Conservation (phyloP, 805 yeast genomes). For the Cyberlindnera veronae region DNA sequence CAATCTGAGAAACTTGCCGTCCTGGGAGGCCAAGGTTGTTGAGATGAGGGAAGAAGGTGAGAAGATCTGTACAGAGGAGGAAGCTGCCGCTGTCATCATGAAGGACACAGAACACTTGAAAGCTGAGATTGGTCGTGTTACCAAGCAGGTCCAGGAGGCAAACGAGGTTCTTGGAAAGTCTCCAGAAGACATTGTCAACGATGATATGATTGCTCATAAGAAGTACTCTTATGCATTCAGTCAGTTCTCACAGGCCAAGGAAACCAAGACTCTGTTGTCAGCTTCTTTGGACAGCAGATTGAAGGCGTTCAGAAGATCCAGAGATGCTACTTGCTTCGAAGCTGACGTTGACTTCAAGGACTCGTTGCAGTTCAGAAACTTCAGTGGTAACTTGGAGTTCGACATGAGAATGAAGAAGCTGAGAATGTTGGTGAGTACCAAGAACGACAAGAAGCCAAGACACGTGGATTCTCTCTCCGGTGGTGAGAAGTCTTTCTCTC, state of each 20-base stretch:
- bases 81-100: constrained; percentile 37
- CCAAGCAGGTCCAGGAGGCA: constrained; percentile 45
- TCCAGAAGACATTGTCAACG: constrained; percentile 50
- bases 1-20: constrained; percentile 18
- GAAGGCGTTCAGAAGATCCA: constrained; percentile 38
- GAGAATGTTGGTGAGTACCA: constrained; percentile 58
- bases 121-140: constrained; percentile 44
- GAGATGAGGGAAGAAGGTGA: constrained; percentile 30
- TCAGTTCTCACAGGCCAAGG: constrained; percentile 35
- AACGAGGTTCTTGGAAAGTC: constrained; percentile 53
- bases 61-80: constrained; percentile 45
- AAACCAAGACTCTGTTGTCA: constrained; percentile 30
- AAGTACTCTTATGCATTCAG: constrained; percentile 40
- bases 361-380: constrained; percentile 63
- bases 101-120: constrained; percentile 47
- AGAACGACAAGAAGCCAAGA: constrained; percentile 54
- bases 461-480: constrained; percentile 87
- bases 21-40: constrained; percentile 15
- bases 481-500: constrained; percentile 94
- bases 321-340: constrained; percentile 40
- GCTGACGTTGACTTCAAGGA: constrained; percentile 56
- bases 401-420: constrained; percentile 50
- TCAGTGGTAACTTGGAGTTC: constrained; percentile 67
- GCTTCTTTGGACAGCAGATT: constrained; percentile 42
- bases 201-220: constrained; percentile 42